Conservation (phyloP, 352 stramenopile species). For the Pythium vanterpoolii region DNA sequence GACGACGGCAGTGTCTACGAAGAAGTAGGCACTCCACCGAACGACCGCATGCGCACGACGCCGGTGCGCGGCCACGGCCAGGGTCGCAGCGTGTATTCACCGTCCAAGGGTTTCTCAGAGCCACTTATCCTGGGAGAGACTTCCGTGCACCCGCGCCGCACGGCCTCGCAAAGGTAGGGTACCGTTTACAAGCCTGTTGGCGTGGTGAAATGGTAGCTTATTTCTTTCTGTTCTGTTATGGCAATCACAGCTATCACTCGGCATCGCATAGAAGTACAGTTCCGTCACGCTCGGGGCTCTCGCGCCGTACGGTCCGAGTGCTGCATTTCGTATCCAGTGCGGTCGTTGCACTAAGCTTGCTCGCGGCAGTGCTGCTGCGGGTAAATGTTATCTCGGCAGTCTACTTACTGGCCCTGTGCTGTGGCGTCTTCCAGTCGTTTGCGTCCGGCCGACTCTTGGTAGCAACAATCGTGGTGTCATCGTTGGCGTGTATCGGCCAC, state of each 20-base stretch:
- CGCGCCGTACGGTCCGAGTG: background rate
- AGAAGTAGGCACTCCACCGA: conserved; percentile 11
- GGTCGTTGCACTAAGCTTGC: conserved; percentile 41
- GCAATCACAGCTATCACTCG: conserved; percentile 8
- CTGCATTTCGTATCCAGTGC: conserved; percentile 18
- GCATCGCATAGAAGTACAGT: background rate
- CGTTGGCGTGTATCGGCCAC: conserved; percentile 41
- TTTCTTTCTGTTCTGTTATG: background rate
- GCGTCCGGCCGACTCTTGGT: conserved; percentile 45
- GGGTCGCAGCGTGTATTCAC: background rate
- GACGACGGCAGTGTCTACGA: conserved; percentile 13
- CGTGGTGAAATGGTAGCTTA: background rate
- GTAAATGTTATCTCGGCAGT: conserved; percentile 58
- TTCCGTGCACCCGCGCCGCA: conserved; percentile 1
- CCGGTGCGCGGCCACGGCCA: background rate
- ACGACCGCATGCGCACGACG: conserved; percentile 8
- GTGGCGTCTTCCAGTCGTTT: conserved; percentile 60
- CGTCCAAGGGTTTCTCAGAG: conserved; percentile 16
- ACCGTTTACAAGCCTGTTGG: background rate
- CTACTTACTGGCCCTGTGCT: conserved; percentile 72
- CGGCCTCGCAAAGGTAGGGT: conserved; percentile 4
- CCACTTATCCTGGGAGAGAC: conserved; percentile 13
- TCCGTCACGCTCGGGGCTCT: conserved; percentile 1
- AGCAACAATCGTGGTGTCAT: conserved; percentile 42
- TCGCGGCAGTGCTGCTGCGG: conserved; percentile 44